phyloP scores from a whole-genome alignment of 2,329 filamentous ascomycete genomes.

The Ciborinia camelliae region DNA sequence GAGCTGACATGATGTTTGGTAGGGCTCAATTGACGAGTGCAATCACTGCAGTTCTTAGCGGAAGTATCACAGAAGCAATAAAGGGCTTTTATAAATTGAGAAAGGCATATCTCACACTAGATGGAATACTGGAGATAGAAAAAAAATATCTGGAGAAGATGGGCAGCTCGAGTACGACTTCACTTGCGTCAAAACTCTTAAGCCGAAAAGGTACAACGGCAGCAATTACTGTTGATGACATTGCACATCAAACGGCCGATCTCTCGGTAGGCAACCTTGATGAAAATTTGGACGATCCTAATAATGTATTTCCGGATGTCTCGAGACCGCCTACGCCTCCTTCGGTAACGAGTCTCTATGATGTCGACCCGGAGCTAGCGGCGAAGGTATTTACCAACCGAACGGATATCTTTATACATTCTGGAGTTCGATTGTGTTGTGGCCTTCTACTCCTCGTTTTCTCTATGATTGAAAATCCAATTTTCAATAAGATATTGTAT shows the following conservation, averaged over 20 bases:
- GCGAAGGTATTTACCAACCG: constrained; percentile 67
- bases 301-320: constrained; percentile 2
- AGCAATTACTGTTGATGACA: constrained; percentile 4
- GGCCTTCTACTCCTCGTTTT: constrained; percentile 81
- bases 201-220: neutral
- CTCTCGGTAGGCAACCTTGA: neutral
- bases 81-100: constrained; percentile 90
- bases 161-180: constrained; percentile 22
- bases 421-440: constrained; percentile 84
- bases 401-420: constrained; percentile 84
- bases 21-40: constrained; percentile 85
- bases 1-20: constrained; percentile 13
- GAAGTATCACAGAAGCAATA: constrained; percentile 86
- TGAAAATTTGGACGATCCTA: neutral
- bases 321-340: constrained; percentile 9
- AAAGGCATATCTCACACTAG: constrained; percentile 81
- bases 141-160: constrained; percentile 48
- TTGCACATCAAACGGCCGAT: constrained; percentile 2
- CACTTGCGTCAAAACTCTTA: constrained; percentile 19
- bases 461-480: constrained; percentile 81
- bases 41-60: constrained; percentile 83
- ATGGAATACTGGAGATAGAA: constrained; percentile 75
- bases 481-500: constrained; percentile 80
- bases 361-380: constrained; percentile 42
- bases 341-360: constrained; percentile 26